Evolutionary conservation across 257 asterid genomes (phyloP), one percentile per base, ranked within the genome.

Genomic region (Orobanche coerulescens): DNA sequence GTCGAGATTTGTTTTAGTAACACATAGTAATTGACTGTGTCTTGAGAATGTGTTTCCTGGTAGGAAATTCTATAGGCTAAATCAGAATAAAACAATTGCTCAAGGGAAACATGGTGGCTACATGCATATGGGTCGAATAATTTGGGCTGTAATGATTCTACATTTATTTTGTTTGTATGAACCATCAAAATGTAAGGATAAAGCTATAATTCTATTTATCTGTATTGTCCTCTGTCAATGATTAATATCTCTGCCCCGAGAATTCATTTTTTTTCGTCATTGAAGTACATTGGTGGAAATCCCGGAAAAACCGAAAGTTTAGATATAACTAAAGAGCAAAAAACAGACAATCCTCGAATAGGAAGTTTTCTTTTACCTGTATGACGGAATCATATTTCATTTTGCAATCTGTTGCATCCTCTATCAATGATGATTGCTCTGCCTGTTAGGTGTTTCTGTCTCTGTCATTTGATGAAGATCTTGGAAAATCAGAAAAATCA

Each of bases 401-500:
- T 48, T 9, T 48, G 10, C 58, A 18, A 33, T 37, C 67, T 6
- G 4, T 52, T 15, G 37, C 30, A 39, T 66, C 43, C 57, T 59
- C 16, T 62, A 43, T 22, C 24, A 53, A 14, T 53, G 9, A 53
- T 53, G 4, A 5, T 26, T 53, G 59, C 2, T 4, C 24, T 53
- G 11, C 20, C 13, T 53, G 39, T 15, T 72, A 93, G 97, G 96
- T 82, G 60, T 73, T 89, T 48, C 39, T 81, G 85, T 78, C 81
- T 67, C 81, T 93, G 54, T 74, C 82, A 57, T 93, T 93, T 68
- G 97, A 93, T 62, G 98, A 93, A 62, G 97, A 93, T 71, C 84
- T 93, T 67, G 78, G 89, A 52, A 93, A 79, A 62, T 75, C 82
- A 19, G 85, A 78, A 71, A 71, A 57, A 52, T 65, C 82, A 25